Percentiles rank a stretch among this genome's conserved stretches.
These are phyloP conservation scores for Glonium stellatum DNA, from an alignment of 495 filamentous ascomycete genomes.

Conservation along the genomic window DNA sequence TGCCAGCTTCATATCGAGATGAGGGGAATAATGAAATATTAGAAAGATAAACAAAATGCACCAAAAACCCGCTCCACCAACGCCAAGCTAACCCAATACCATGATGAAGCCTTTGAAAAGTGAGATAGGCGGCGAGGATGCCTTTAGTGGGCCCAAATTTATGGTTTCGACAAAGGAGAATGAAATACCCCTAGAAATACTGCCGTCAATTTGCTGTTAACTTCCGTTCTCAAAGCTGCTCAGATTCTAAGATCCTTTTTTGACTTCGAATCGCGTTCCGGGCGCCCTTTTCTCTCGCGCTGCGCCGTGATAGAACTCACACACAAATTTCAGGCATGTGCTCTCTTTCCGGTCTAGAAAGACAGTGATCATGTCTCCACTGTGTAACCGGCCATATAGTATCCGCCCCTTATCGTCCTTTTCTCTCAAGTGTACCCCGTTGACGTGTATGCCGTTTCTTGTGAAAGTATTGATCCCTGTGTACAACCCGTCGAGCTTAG, in stretches of 20 bases:
- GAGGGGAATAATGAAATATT: not conserved
- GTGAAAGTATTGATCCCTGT: constrained; percentile 70
- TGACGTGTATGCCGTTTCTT: constrained; percentile 62
- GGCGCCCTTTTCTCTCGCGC: constrained; percentile 26
- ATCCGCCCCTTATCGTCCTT: constrained; percentile 38
- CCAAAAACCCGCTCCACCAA: not conserved
- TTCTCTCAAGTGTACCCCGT: constrained; percentile 51
- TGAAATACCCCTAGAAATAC: too few relatives aligned
- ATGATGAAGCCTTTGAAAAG: too few relatives aligned
- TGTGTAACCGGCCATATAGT: constrained; percentile 60
- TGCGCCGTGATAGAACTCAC: constrained; percentile 38
- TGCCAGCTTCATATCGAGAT: not conserved
- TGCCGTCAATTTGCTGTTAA: too few relatives aligned
- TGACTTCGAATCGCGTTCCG: constrained; percentile 14
- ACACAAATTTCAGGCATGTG: constrained; percentile 43
- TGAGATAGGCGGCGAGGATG: too few relatives aligned
- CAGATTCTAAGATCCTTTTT: too few relatives aligned
- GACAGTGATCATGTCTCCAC: constrained; percentile 64
- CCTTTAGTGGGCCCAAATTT: too few relatives aligned
- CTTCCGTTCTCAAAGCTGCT: too few relatives aligned
- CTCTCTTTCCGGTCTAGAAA: constrained; percentile 41
- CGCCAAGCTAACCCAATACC: not conserved
- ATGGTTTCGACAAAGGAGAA: too few relatives aligned
- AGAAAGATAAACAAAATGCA: not conserved
- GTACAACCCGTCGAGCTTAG: constrained; percentile 43